These are phyloP conservation scores for Aspergillus sp. DNA, from an alignment of 2,329 filamentous ascomycete species.

Conservation along the genomic window DNA sequence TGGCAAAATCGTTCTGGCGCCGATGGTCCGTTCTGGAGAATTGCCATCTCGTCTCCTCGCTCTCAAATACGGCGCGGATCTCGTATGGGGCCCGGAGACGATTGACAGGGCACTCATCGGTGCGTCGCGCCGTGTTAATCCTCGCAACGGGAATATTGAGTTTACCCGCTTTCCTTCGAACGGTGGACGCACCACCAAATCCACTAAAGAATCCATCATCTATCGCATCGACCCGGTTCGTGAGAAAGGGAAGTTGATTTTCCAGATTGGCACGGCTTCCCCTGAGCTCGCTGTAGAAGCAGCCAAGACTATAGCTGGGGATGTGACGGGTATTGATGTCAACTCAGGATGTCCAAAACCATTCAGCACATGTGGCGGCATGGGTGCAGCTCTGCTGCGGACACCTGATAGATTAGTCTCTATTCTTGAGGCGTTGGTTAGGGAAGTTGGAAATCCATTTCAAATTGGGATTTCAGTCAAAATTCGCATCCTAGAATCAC, in stretches of 20 bases:
- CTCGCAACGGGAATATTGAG: conserved; percentile 71
- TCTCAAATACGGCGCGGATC: conserved; percentile 88
- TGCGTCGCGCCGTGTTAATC: conserved; percentile 69
- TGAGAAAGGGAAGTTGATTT: conserved; percentile 72
- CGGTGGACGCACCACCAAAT: too few relatives aligned
- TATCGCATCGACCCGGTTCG: conserved; percentile 74
- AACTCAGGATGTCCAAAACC: conserved; percentile 98
- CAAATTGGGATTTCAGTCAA: conserved; percentile 95
- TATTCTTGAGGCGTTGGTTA: conserved; percentile 77
- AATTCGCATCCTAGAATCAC: conserved; percentile 76
- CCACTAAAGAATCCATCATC: conserved; percentile 59
- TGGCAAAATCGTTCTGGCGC: conserved; percentile 87
- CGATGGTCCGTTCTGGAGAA: conserved; percentile 96
- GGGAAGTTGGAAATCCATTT: conserved; percentile 66
- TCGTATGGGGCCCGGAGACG: conserved; percentile 97
- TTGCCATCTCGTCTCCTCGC: conserved; percentile 81
- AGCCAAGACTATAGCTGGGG: conserved; percentile 72
- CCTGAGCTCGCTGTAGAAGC: conserved; percentile 78
- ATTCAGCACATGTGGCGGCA: conserved; percentile 86
- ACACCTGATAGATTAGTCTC: conserved; percentile 76
- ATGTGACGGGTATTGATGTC: conserved; percentile 91
- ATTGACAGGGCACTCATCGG: conserved; percentile 90
- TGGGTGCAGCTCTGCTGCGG: conserved; percentile 85
- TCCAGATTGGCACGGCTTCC: conserved; percentile 84
- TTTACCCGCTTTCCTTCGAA: conserved; percentile 54